Conservation (phyloP, 805 yeast species). For the Zygoascus biomembranicola region DNA sequence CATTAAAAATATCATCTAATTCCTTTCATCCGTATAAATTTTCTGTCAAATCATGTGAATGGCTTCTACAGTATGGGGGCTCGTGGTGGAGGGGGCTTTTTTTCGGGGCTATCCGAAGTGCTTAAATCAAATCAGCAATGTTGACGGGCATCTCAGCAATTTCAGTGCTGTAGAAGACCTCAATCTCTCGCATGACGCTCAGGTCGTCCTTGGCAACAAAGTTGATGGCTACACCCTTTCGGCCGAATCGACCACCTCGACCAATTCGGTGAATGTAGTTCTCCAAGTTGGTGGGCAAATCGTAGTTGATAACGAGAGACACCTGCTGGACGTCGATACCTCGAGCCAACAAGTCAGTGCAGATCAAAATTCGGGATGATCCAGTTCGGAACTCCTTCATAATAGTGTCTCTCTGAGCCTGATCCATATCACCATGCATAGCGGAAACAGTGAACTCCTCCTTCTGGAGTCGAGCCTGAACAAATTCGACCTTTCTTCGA, state of each 20-base stretch:
- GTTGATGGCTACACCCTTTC: conserved; percentile 94
- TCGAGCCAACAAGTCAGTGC: conserved; percentile 96
- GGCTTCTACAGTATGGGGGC: too few species aligned
- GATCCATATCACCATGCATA: conserved; percentile 96
- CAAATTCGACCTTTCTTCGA: conserved; percentile 87
- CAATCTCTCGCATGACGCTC: conserved; percentile 70
- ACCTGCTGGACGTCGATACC: conserved; percentile 99
- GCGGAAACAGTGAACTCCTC: conserved; percentile 87
- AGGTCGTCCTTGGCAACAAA: conserved; percentile 78
- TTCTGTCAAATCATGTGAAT: neutral
- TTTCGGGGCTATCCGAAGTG: neutral
- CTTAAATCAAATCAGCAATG: conserved; percentile 40
- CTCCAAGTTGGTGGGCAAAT: conserved; percentile 85
- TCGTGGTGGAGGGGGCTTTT: too few species aligned
- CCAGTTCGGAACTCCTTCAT: conserved; percentile 96
- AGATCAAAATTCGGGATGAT: conserved; percentile 82
- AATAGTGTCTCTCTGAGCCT: conserved; percentile 86
- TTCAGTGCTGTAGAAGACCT: conserved; percentile 78
- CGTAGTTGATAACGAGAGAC: conserved; percentile 91
- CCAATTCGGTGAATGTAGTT: conserved; percentile 97
- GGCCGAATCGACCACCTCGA: conserved; percentile 96
- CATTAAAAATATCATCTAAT: neutral
- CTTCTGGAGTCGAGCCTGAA: conserved; percentile 67
- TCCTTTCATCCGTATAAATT: neutral
- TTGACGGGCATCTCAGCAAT: conserved; percentile 90